Base-by-base conservation (phyloP, 1,284 basidiomycete species). In the Apiotrichum sp. region DNA sequence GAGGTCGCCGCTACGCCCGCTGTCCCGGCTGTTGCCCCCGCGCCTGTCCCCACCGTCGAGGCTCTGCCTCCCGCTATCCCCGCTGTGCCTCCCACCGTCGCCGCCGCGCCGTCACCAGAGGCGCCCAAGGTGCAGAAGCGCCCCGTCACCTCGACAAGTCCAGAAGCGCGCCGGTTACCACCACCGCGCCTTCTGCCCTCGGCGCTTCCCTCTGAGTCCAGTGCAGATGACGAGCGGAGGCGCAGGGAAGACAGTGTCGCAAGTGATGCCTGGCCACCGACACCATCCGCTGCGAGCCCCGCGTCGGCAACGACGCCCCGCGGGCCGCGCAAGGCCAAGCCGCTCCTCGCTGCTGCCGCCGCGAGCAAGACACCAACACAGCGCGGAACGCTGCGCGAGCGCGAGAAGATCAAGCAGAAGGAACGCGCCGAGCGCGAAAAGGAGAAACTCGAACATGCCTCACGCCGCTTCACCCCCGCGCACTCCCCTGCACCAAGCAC, bases 281-380 rank as follows among this genome's bases (percentile, higher is more conserved):
- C 45, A 16, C 45, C 45, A 4, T 47, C 45, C 11, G 44, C 44
- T 10, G 47, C 47, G 34, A 34, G 35, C 6, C 47, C 47, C 6
- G 33, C 47, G 11, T 22, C 47, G 9, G 35, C 47, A 22, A 39
- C 47, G 14, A 48, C 47, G 3, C 47, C 47, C 4, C 34, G 47
- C 9, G 47, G 47, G 3, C 16, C 47, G 13, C 35, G 48, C 14
- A 50, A 33, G 9, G 32, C 34, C 16, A 52, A 52, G 35, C 42
- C 50, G 3, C 34, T 52, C 11, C 50, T 52, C 9, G 42, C 50
- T 13, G 50, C 50, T 29, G 50, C 50, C 7, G 50, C 50, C 3
- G 40, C 50, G 10, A 34, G 31, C 31, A 42, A 33, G 32, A 42
- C 49, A 22, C 49, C 49, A 9, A 34, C 39, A 11, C 49, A 48